phyloP scores from a whole-genome alignment of 202 grass and related monocot genomes.

The Schoenoplectus tabernaemontani region DNA sequence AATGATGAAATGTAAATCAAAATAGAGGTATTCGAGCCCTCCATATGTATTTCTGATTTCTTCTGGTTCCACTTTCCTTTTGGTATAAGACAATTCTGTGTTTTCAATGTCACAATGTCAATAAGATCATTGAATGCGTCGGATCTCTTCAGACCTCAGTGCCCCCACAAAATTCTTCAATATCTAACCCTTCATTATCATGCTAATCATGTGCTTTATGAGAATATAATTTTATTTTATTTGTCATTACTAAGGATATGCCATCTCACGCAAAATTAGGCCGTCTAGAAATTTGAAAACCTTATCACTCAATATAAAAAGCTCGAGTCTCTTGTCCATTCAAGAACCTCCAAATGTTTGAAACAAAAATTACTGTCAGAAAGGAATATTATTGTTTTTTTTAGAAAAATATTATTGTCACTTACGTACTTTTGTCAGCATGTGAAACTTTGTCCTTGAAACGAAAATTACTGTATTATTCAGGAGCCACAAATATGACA shows the following conservation, averaged over 20 bases:
- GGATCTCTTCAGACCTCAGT: no score
- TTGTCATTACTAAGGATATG: neutral
- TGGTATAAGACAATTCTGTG: no score
- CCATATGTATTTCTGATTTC: no score
- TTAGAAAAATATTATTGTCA: no score
- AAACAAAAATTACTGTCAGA: neutral
- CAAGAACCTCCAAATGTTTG: no score
- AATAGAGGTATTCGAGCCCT: no score
- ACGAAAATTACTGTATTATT: neutral
- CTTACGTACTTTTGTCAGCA: neutral
- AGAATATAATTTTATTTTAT: neutral
- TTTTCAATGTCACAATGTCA: no score
- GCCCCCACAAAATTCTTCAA: neutral
- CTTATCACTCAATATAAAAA: neutral
- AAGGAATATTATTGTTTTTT: neutral
- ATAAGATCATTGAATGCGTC: no score
- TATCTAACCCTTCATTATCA: neutral
- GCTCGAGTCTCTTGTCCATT: neutral
- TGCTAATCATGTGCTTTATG: neutral
- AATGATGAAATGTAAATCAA: neutral
- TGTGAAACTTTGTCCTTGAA: neutral
- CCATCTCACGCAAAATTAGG: neutral
- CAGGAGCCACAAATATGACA: neutral
- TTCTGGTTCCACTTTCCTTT: no score
- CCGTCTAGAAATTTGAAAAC: neutral